phyloP scores from a whole-genome alignment of 495 filamentous ascomycete species.

The Penicillium lagena region DNA sequence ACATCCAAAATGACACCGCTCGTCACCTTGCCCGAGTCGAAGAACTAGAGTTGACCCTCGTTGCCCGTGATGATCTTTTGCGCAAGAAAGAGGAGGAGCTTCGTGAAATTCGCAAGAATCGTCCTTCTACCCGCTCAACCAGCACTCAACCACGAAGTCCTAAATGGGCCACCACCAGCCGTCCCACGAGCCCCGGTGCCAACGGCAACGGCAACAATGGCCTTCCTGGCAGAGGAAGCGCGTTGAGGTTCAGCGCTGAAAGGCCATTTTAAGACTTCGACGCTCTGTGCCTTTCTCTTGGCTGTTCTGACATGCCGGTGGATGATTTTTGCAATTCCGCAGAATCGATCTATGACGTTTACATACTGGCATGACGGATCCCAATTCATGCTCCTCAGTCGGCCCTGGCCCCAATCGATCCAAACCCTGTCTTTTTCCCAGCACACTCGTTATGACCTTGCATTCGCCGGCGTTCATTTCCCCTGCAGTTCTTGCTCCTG shows the following conservation, averaged over 20 bases:
- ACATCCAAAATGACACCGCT: conserved; percentile 32
- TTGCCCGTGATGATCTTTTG: conserved; percentile 40
- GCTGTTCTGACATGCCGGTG: not conserved
- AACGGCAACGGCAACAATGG: conserved; percentile 19
- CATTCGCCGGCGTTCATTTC: conserved; percentile 11
- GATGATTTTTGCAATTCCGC: too few relatives aligned
- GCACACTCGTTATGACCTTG: conserved; percentile 10
- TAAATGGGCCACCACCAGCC: conserved; percentile 32
- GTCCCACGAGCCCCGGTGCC: conserved; percentile 39
- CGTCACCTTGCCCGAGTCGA: conserved; percentile 33
- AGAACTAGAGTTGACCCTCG: conserved; percentile 41
- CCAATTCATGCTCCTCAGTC: not conserved
- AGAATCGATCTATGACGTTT: conserved; percentile 10
- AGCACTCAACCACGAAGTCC: conserved; percentile 42
- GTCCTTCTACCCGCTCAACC: conserved; percentile 39
- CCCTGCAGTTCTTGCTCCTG: too few relatives aligned
- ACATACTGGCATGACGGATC: not conserved
- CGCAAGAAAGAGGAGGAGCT: conserved; percentile 57
- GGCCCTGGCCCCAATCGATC: not conserved
- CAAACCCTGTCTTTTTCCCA: not conserved
- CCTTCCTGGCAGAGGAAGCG: conserved; percentile 28
- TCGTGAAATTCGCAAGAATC: conserved; percentile 45
- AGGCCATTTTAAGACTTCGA: conserved; percentile 16
- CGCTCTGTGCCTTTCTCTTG: not conserved
- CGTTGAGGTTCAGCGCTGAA: conserved; percentile 36